Evolutionary conservation across 805 yeast species (phyloP), one percentile per base, ranked within the genome.

Genomic region (Candida silvicultrix): DNA sequence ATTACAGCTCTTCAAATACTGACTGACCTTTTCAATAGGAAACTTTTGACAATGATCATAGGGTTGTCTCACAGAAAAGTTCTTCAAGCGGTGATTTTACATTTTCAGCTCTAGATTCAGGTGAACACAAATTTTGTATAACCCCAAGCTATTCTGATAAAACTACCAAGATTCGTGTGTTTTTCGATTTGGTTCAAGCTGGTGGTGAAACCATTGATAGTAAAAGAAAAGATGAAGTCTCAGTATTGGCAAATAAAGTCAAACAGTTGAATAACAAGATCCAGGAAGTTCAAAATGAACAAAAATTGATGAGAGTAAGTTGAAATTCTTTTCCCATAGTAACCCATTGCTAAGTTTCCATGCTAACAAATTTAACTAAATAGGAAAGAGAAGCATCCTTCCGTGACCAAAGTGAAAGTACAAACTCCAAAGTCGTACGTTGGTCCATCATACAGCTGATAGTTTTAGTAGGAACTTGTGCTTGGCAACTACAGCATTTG

Each of bases 61-160:
- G 82, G 48, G 95, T 89, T 22, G 82, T 81, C 34, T 64, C 73
- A 49, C 95, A 88, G 63, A 78, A 73, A 57, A 78, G 81, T 23
- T 53, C 73, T 2, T 68, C 86, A 12, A 65, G 63, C 36, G 86
- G 89, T 15, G 83, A 82, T 50, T 85, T 88, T 64, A 75, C 89
- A 28, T 89, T 87, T 70, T 83, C 90, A 12, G 85, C 97, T 1
- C 68, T 80, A 40, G 96, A 85, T 45, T 70, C 83, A 11, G 97
- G 97, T 35, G 95, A 86, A 62, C 97, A 89, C 71, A 74, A 75
- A 57, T 74, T 90, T 56, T 89, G 97, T 67, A 69, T 89, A 64
- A 81, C 80, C 37, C 81, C 81, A 42, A 58, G 60, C 42, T 74
- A 68, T 50, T 59, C 70, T 2, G 66, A 65, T 39, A 67, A 68